These are phyloP conservation scores for Vitis rotundifolia DNA, from an alignment of 164 flowering plant genomes.

Conservation along the genomic window DNA sequence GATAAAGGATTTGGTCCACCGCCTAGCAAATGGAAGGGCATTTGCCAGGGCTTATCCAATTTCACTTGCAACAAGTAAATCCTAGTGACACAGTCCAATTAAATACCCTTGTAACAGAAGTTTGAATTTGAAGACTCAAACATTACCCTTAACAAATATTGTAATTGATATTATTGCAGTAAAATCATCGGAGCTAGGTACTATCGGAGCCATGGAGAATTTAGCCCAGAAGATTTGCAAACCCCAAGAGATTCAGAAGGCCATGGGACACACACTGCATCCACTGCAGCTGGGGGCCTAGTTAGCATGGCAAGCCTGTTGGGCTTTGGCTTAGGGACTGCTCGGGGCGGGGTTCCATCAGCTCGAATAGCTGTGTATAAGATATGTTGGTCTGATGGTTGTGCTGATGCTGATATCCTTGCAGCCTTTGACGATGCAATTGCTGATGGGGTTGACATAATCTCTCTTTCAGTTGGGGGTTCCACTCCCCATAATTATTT, in stretches of 20 bases:
- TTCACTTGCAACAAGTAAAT: conserved; percentile 72
- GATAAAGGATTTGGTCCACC: conserved; percentile 53
- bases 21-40: conserved; percentile 62
- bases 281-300: conserved; percentile 45
- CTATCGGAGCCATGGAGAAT: conserved; percentile 14
- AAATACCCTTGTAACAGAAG: too few relatives aligned
- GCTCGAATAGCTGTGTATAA: conserved; percentile 59
- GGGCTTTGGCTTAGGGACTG: conserved; percentile 46
- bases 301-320: conserved; percentile 33
- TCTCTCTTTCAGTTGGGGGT: conserved; percentile 37
- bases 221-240: not conserved
- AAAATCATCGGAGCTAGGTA: conserved; percentile 53
- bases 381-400: conserved; percentile 34
- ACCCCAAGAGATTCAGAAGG: conserved; percentile 44
- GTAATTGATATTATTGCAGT: conserved; percentile 15
- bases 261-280: conserved; percentile 63
- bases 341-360: conserved; percentile 57
- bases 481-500: conserved; percentile 11
- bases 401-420: conserved; percentile 31
- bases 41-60: conserved; percentile 33
- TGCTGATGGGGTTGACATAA: conserved; percentile 50
- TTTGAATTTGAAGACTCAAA: too few relatives aligned
- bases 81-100: too few relatives aligned
- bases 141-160: not conserved
- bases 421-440: conserved; percentile 62